Evolutionary conservation across 768 basidiomycete species (phyloP), one percentile per base, ranked within the genome.

Genomic region (Butyriboletus loyo): DNA sequence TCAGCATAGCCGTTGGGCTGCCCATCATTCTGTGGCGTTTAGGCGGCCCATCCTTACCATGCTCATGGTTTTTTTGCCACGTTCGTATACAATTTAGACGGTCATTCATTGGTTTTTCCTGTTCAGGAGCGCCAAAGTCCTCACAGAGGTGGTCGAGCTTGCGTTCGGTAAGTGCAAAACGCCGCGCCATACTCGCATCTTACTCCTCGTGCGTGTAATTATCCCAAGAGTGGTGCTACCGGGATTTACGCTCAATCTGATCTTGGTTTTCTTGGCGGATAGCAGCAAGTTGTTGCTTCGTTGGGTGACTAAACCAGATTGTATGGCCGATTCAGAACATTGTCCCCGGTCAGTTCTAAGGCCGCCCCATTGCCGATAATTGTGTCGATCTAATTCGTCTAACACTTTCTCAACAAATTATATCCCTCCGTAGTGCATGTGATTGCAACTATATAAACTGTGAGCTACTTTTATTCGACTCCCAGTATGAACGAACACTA

Each of bases 361-460:
- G 30, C 62, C 65, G 58, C 55, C 49, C 40, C 58, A 64, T 54
- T 55, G 37, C 65, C 62, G 65, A 54, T 31, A 34, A 39, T 32
- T 35, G 40, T 34, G 41, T 31, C 32, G 40, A 54, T 44, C 40
- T 38, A 35, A 40, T 22, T 54, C 24, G n/a, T 31, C 28, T 11
- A 21, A 13, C 24, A 31, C 34, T 40, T 54, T 57, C 35, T 41
- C 43, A 32, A 51, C 40, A 13, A 15, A 32, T 24, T 4, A 14
- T 38, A 19, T 36, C 10, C 22, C 31, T 40, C 32, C 28, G 24
- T 50, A 19, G 42, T 24, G 21, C 38, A 24, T 34, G 34, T n/a
- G 31, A 19, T 42, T 41, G n/a, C 17, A 46, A 21, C 13, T 19
- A 36, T 58, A 68, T 68, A 66, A 66, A 60, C 27, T 39, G 40